phyloP scores from a whole-genome alignment of 805 yeast genomes.

The baker's yeast (Saccharomyces cerevisiae) region DNA sequence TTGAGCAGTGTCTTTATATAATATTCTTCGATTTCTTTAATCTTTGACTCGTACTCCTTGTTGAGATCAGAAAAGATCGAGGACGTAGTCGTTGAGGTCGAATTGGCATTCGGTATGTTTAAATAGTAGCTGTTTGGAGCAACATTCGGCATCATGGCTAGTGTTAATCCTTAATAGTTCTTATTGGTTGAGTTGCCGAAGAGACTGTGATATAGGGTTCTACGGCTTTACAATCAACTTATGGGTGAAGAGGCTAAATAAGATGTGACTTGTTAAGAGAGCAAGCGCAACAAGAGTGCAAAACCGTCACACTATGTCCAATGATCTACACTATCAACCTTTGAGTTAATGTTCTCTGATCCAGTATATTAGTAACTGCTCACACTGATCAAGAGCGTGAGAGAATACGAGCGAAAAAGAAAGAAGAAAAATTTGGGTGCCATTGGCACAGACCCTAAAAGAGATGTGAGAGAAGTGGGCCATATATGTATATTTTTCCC shows the following conservation, averaged over 20 bases:
- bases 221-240: not conserved
- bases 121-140: not conserved
- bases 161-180: not conserved
- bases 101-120: not conserved
- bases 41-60: conserved; percentile 15
- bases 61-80: conserved; percentile 24
- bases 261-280: not conserved
- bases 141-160: not conserved
- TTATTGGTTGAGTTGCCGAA: not conserved
- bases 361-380: not conserved
- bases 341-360: not conserved
- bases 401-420: not conserved
- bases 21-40: conserved; percentile 30
- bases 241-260: not conserved
- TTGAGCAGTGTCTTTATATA: conserved; percentile 25
- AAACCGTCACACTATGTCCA: not conserved
- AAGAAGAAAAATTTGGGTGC: not conserved
- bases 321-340: not conserved
- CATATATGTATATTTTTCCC: not conserved
- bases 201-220: not conserved
- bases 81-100: conserved; percentile 12
- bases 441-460: not conserved
- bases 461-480: not conserved
- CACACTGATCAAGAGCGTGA: not conserved
- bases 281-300: not conserved